Evolutionary conservation across 345 rosid genomes (phyloP).

Genomic region (Aethionema arabicum): DNA sequence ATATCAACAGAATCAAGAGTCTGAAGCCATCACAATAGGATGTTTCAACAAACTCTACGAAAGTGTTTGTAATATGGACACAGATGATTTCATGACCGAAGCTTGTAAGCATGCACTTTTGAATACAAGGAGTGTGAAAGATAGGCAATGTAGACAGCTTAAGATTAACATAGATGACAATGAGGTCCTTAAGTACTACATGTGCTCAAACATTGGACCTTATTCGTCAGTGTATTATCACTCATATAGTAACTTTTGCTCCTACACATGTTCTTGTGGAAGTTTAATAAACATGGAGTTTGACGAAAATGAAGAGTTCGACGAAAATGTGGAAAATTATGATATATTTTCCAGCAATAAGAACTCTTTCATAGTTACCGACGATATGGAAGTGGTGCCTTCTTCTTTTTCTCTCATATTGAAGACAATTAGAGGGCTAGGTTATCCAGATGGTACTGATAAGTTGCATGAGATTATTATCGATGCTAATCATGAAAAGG

Average conservation of each 20-base stretch:
- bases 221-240: background rate
- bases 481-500: slow-evolving; percentile 5
- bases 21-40: background rate
- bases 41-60: slow-evolving; percentile 21
- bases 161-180: slow-evolving; percentile 3
- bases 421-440: background rate
- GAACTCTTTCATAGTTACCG: slow-evolving; percentile 3
- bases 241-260: background rate
- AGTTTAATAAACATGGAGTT: background rate
- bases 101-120: slow-evolving; percentile 9
- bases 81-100: background rate
- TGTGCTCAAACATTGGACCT: background rate
- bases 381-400: background rate
- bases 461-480: slow-evolving; percentile 5
- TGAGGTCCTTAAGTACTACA: background rate
- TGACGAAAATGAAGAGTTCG: background rate
- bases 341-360: background rate
- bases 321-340: too few species aligned
- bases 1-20: background rate
- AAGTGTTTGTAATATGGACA: background rate
- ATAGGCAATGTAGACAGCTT: background rate
- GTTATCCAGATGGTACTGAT: background rate
- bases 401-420: background rate
- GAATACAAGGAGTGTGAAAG: slow-evolving; percentile 14
- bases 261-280: slow-evolving; percentile 3